Evolutionary conservation across 805 yeast species (phyloP).

Genomic region (Yueomyces sp.): DNA sequence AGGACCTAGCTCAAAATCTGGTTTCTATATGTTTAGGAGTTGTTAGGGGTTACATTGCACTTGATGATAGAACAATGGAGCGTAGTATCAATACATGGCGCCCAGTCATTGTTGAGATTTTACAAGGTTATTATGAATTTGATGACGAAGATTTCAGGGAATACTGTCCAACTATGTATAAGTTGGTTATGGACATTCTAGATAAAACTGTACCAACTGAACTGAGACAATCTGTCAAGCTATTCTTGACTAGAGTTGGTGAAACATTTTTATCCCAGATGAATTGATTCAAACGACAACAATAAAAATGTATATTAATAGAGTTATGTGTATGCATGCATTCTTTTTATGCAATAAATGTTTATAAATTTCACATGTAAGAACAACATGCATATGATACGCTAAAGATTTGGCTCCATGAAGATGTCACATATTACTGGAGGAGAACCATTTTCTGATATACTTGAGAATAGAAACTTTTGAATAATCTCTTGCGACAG

Average conservation of each 20-base stretch:
- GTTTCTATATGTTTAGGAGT: slow-evolving; percentile 63
- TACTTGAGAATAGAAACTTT: no score
- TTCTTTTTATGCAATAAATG: no score
- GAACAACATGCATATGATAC: no score
- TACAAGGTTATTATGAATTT: slow-evolving; percentile 69
- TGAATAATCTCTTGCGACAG: no score
- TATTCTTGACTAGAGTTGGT: slow-evolving; percentile 45
- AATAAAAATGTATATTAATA: no score
- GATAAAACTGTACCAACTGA: slow-evolving; percentile 50
- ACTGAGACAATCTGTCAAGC: slow-evolving; percentile 45
- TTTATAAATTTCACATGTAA: no score
- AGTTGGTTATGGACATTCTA: slow-evolving; percentile 42
- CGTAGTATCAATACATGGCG: slow-evolving; percentile 77
- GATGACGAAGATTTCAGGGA: slow-evolving; percentile 56
- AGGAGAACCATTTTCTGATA: no score
- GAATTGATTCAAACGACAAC: background rate
- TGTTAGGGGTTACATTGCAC: slow-evolving; percentile 50
- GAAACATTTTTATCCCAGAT: slow-evolving; percentile 27
- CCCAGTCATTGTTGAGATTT: slow-evolving; percentile 82
- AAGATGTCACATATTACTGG: no score
- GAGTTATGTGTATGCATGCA: no score
- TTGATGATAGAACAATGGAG: slow-evolving; percentile 64
- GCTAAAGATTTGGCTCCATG: no score
- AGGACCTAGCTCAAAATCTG: slow-evolving; percentile 29
- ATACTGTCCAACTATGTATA: slow-evolving; percentile 49